A percentile compares a stretch with the other conserved stretches of the same genome.
Conservation (phyloP, 345 rosid species). For the Hibiscus syriacus region DNA sequence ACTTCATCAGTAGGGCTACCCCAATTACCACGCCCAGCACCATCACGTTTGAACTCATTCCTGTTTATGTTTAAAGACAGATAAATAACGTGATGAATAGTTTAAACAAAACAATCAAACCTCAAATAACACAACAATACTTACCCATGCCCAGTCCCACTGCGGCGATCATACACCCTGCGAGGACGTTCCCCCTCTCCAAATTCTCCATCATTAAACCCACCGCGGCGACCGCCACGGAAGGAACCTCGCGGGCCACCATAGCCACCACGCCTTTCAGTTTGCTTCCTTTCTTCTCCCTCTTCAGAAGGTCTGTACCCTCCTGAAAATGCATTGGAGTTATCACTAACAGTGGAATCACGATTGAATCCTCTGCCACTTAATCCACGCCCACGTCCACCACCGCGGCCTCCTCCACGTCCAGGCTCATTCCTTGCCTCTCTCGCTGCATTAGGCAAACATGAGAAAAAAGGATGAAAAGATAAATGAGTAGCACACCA, state of each 20-base stretch:
- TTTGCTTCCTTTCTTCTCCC: slow-evolving; percentile 48
- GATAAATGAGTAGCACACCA: background rate
- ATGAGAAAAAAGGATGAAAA: background rate
- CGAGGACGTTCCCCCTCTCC: slow-evolving; percentile 74
- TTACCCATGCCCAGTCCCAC: slow-evolving; percentile 93
- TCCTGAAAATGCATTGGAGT: slow-evolving; percentile 50
- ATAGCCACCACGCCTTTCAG: slow-evolving; percentile 44
- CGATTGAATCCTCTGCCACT: slow-evolving; percentile 56
- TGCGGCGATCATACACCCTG: slow-evolving; percentile 68
- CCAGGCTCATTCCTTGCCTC: slow-evolving; percentile 66
- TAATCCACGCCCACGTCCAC: slow-evolving; percentile 45
- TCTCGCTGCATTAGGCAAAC: slow-evolving; percentile 43
- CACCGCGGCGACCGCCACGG: slow-evolving; percentile 79
- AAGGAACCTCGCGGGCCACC: slow-evolving; percentile 53
- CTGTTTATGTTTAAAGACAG: slow-evolving; percentile 34
- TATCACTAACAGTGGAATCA: slow-evolving; percentile 37
- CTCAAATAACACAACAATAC: slow-evolving; percentile 19
- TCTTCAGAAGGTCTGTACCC: slow-evolving; percentile 58
- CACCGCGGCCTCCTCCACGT: slow-evolving; percentile 55
- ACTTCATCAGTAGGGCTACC: slow-evolving; percentile 76
- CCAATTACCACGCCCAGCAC: slow-evolving; percentile 96
- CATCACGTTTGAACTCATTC: slow-evolving; percentile 74
- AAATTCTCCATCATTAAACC: slow-evolving; percentile 50
- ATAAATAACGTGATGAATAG: background rate
- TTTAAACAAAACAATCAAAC: background rate